phyloP scores from a whole-genome alignment of 2,329 filamentous ascomycete species.

The Westerdykella aurantiaca region DNA sequence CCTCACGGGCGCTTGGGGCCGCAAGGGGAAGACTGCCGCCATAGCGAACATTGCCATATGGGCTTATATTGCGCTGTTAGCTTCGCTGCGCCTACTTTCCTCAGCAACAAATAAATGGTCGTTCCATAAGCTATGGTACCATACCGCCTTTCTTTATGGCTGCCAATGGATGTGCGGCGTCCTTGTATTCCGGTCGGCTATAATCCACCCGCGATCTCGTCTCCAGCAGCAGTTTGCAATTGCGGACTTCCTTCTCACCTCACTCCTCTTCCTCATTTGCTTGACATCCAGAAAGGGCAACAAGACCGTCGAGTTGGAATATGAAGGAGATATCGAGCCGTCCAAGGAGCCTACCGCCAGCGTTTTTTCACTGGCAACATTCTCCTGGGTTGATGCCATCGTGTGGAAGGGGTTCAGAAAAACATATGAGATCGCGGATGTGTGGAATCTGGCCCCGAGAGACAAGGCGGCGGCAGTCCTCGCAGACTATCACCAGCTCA shows the following conservation, averaged over 20 bases:
- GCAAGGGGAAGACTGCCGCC: conserved; percentile 54
- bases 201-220: conserved; percentile 68
- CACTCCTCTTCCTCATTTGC: conserved; percentile 68
- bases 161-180: conserved; percentile 73
- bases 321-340: conserved; percentile 82
- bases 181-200: conserved; percentile 74
- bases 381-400: conserved; percentile 84
- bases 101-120: conserved; percentile 56
- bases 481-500: conserved; percentile 74
- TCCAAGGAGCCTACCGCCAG: conserved; percentile 84
- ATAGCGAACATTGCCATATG: conserved; percentile 67
- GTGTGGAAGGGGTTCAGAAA: conserved; percentile 85
- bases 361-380: conserved; percentile 79
- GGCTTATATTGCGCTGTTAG: conserved; percentile 73
- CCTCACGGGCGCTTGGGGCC: conserved; percentile 54
- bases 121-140: conserved; percentile 79
- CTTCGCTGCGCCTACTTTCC: conserved; percentile 63
- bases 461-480: conserved; percentile 83
- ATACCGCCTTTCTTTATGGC: conserved; percentile 79
- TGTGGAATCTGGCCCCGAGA: conserved; percentile 85
- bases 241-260: conserved; percentile 67
- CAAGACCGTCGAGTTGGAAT: conserved; percentile 78
- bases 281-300: conserved; percentile 86
- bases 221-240: conserved; percentile 61
- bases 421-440: conserved; percentile 72